phyloP scores from a whole-genome alignment of 2,329 filamentous ascomycete species.

The Tetracladium maxilliforme region DNA sequence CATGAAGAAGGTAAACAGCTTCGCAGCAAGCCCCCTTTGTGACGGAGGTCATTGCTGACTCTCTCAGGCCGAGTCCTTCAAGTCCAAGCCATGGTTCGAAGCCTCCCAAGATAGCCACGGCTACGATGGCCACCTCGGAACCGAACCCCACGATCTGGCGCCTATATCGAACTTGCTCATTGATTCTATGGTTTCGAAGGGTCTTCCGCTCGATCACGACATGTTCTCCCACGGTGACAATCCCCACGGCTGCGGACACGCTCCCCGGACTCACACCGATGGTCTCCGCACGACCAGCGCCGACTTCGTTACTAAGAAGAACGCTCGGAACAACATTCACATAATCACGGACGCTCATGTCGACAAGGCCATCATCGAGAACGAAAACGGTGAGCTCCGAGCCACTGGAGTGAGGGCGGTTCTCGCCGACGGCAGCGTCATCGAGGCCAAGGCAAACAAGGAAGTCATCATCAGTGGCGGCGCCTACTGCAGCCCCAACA shows the following conservation, averaged over 20 bases:
- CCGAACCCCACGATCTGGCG: constrained; percentile 40
- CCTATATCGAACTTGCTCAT: constrained; percentile 40
- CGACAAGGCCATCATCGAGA: constrained; percentile 33
- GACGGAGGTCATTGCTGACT: not conserved
- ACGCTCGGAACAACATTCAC: constrained; percentile 23
- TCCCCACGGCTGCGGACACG: constrained; percentile 40
- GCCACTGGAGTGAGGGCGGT: constrained; percentile 29
- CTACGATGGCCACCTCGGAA: constrained; percentile 33
- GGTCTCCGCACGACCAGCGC: constrained; percentile 36
- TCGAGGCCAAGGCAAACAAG: constrained; percentile 21
- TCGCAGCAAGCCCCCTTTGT: constrained; percentile 1
- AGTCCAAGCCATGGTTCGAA: constrained; percentile 40
- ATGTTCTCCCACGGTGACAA: constrained; percentile 41
- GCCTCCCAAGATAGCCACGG: constrained; percentile 31
- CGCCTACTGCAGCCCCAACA: constrained; percentile 31
- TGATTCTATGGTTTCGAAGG: constrained; percentile 37
- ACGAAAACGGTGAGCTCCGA: constrained; percentile 15
- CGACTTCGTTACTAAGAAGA: constrained; percentile 29
- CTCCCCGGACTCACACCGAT: constrained; percentile 32
- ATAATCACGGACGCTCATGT: constrained; percentile 32
- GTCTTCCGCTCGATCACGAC: constrained; percentile 37
- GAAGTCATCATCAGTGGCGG: constrained; percentile 33
- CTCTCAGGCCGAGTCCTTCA: constrained; percentile 36
- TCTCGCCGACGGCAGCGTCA: constrained; percentile 21
- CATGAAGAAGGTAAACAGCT: constrained; percentile 31